Evolutionary conservation across 805 yeast genomes (phyloP).

Genomic region (Ogataea allantospora): DNA sequence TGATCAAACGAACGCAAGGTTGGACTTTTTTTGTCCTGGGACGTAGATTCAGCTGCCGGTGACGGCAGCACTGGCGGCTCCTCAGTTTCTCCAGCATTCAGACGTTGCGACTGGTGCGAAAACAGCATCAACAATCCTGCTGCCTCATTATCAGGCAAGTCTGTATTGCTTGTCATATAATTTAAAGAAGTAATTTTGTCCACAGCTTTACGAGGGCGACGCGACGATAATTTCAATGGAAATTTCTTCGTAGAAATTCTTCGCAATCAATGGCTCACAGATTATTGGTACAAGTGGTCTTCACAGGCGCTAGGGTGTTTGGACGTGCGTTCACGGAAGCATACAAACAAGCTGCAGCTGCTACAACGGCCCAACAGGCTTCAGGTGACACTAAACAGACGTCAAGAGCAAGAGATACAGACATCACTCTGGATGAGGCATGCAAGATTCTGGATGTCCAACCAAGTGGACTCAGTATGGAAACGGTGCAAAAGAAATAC

Average conservation of each 20-base stretch:
- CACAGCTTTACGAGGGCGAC: slow-evolving; percentile 8
- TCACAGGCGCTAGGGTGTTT: slow-evolving; percentile 94
- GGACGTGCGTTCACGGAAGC: slow-evolving; percentile 97
- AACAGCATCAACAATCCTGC: slow-evolving; percentile 40
- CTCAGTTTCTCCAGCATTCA: not conserved
- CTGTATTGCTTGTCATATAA: slow-evolving; percentile 12
- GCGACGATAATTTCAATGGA: slow-evolving; percentile 6
- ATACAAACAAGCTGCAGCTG: slow-evolving; percentile 93
- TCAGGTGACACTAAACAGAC: slow-evolving; percentile 28
- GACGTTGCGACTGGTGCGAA: slow-evolving; percentile 31
- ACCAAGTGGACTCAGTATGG: slow-evolving; percentile 49
- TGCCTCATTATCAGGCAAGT: slow-evolving; percentile 36
- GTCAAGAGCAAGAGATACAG: slow-evolving; percentile 60
- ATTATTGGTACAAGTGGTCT: slow-evolving; percentile 79
- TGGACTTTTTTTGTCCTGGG: slow-evolving; percentile 15
- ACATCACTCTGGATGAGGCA: slow-evolving; percentile 85
- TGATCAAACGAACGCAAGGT: slow-evolving; percentile 20
- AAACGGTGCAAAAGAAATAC: slow-evolving; percentile 67
- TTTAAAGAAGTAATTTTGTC: slow-evolving; percentile 1
- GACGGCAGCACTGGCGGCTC: slow-evolving; percentile 1
- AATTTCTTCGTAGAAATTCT: slow-evolving; percentile 5
- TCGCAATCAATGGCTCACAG: slow-evolving; percentile 70
- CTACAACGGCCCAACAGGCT: slow-evolving; percentile 69
- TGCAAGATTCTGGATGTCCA: slow-evolving; percentile 86
- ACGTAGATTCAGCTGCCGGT: slow-evolving; percentile 7